phyloP scores from a whole-genome alignment of 495 filamentous ascomycete genomes.

The Trichoderma gamsii region DNA sequence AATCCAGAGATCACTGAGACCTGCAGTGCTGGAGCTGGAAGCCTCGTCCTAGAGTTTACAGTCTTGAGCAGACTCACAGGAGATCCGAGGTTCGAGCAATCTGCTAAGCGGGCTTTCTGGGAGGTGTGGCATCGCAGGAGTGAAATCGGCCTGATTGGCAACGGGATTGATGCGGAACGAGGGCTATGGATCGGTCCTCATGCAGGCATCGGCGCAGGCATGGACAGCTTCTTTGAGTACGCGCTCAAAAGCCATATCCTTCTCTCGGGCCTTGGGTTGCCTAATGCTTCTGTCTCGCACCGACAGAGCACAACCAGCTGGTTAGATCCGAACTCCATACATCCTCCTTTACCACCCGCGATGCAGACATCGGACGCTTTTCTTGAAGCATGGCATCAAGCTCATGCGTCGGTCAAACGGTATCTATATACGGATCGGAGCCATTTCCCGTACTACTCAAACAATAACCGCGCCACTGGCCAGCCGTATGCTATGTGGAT shows the following conservation, averaged over 20 bases:
- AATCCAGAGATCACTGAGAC: constrained; percentile 82
- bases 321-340: constrained; percentile 52
- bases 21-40: constrained; percentile 92
- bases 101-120: constrained; percentile 91
- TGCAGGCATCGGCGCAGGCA: constrained; percentile 88
- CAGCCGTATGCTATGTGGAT: constrained; percentile 79
- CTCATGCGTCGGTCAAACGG: constrained; percentile 77
- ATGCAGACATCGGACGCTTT: constrained; percentile 73
- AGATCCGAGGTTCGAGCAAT: constrained; percentile 75
- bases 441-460: constrained; percentile 82
- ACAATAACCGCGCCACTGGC: constrained; percentile 82
- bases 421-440: constrained; percentile 65
- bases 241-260: constrained; percentile 89
- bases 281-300: constrained; percentile 38
- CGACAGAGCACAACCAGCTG: constrained; percentile 28
- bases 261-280: constrained; percentile 62
- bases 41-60: constrained; percentile 87
- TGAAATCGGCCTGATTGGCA: constrained; percentile 78
- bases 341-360: constrained; percentile 52
- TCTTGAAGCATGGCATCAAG: constrained; percentile 75
- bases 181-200: constrained; percentile 84
- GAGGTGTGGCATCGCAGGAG: constrained; percentile 86
- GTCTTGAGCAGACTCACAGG: constrained; percentile 84
- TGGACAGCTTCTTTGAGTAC: constrained; percentile 98
- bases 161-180: constrained; percentile 85